phyloP scores from a whole-genome alignment of 202 grass and related monocot genomes.

The Sporobolus alterniflorus region DNA sequence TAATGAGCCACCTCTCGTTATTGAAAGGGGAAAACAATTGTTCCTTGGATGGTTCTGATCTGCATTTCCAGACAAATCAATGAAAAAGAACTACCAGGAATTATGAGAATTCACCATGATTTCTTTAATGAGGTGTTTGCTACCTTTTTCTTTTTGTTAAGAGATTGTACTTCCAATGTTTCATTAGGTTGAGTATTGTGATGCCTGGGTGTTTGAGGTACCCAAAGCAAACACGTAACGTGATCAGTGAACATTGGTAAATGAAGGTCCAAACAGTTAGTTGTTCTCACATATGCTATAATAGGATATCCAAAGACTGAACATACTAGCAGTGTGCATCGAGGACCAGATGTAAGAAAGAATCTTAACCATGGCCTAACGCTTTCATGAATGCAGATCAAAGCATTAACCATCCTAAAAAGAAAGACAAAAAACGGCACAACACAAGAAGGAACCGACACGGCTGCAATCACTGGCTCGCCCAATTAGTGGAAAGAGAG shows the following conservation, averaged over 20 bases:
- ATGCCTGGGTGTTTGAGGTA: not conserved
- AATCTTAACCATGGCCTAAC: too few relatives aligned
- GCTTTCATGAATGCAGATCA: too few relatives aligned
- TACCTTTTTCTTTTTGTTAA: not conserved
- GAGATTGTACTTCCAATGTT: not conserved
- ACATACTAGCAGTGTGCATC: too few relatives aligned
- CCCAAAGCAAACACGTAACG: not conserved
- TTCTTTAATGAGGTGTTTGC: not conserved
- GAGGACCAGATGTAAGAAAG: too few relatives aligned
- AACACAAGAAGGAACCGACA: too few relatives aligned
- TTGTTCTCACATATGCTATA: not conserved
- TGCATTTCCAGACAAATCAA: not conserved
- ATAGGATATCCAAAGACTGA: too few relatives aligned
- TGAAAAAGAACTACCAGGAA: not conserved
- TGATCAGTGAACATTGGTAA: not conserved
- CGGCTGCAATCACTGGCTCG: too few relatives aligned
- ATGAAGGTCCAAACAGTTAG: not conserved
- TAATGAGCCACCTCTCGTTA: not conserved
- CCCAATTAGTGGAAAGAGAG: too few relatives aligned
- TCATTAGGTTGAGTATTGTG: constrained; percentile 25
- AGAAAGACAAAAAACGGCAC: too few relatives aligned
- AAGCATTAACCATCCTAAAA: too few relatives aligned
- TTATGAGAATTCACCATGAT: not conserved
- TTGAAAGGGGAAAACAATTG: not conserved
- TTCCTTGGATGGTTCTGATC: not conserved